Conservation (phyloP, 257 asterid species). For the Solanum sejunctum region DNA sequence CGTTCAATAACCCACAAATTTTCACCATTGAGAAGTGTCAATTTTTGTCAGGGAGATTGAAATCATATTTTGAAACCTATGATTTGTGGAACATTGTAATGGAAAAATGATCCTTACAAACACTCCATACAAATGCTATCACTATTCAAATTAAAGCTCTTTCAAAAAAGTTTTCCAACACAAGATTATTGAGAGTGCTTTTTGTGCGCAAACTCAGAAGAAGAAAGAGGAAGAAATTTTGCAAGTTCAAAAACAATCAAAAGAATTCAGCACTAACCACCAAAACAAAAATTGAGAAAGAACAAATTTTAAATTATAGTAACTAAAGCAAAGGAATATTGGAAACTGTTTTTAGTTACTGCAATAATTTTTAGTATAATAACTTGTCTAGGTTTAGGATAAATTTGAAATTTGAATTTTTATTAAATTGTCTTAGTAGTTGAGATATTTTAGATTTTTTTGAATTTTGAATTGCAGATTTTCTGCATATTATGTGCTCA, state of each 20-base stretch:
- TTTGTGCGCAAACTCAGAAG: background rate
- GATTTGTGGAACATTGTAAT: background rate
- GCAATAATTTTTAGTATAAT: background rate
- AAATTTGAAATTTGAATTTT: background rate
- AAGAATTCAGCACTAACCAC: background rate
- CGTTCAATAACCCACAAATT: no score
- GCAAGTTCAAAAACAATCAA: background rate
- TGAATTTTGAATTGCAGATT: background rate
- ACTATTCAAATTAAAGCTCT: background rate
- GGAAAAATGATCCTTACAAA: background rate
- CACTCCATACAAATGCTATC: background rate
- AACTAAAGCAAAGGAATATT: background rate
- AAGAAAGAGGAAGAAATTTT: background rate
- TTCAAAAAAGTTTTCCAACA: background rate
- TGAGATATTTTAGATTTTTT: background rate
- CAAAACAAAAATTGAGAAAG: background rate
- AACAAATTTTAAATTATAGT: background rate
- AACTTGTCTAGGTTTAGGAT: background rate
- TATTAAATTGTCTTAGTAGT: background rate
- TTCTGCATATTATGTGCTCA: background rate
- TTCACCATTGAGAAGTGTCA: no score
- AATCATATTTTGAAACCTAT: background rate
- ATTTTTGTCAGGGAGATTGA: no score
- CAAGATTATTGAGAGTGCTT: background rate
- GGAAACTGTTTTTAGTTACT: background rate